Evolutionary conservation across 352 stramenopile genomes (phyloP).

Genomic region (Pythium rishiriense): DNA sequence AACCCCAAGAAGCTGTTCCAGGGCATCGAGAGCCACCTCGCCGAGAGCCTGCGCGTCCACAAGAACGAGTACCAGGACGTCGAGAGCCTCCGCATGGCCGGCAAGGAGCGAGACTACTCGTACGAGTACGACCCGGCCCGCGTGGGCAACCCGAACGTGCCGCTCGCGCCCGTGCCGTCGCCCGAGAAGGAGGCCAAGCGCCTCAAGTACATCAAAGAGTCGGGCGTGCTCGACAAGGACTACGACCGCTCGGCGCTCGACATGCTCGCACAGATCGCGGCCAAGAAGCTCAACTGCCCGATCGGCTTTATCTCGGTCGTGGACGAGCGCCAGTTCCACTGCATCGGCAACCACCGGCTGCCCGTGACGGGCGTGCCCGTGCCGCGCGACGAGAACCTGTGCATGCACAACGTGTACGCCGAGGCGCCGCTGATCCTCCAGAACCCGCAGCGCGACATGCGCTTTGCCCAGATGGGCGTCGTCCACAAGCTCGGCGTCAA

Average conservation of each 20-base stretch:
- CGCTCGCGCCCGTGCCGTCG: constrained; percentile 44
- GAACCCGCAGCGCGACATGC: constrained; percentile 64
- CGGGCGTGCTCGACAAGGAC: constrained; percentile 37
- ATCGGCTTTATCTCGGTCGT: constrained; percentile 66
- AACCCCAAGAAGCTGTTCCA: constrained; percentile 34
- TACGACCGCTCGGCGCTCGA: constrained; percentile 56
- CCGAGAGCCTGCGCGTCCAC: constrained; percentile 32
- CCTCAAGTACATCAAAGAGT: constrained; percentile 45
- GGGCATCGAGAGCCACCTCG: constrained; percentile 45
- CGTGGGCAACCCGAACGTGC: constrained; percentile 31
- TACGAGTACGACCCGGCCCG: constrained; percentile 35
- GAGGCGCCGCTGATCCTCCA: constrained; percentile 66
- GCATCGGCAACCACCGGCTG: constrained; percentile 48
- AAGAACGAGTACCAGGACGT: constrained; percentile 28
- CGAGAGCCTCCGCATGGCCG: constrained; percentile 30
- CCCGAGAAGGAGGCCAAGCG: constrained; percentile 42
- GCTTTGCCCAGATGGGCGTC: constrained; percentile 51
- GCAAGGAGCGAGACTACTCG: constrained; percentile 48
- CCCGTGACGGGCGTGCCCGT: constrained; percentile 31
- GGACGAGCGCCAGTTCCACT: constrained; percentile 48
- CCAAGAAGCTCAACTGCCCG: constrained; percentile 49
- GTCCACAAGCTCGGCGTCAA: constrained; percentile 50
- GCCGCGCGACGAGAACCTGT: constrained; percentile 57
- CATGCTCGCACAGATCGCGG: constrained; percentile 54
- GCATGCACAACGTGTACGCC: constrained; percentile 54